These are phyloP conservation scores for Trichoderma aggressivum DNA, from an alignment of 2,329 filamentous ascomycete genomes.

Conservation along the genomic window DNA sequence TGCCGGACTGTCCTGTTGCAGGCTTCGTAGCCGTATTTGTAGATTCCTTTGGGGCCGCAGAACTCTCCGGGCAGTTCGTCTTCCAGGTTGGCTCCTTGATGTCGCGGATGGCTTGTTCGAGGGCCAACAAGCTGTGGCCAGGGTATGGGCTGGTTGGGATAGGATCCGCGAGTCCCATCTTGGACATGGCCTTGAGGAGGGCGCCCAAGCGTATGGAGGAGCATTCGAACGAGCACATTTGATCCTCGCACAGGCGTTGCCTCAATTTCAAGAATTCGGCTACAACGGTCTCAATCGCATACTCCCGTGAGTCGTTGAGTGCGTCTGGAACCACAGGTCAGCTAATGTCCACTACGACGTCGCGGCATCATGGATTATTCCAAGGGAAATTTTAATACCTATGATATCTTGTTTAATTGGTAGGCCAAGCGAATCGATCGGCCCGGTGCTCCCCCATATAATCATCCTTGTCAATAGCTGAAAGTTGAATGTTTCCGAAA, in stretches of 20 bases:
- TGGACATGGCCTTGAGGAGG: not conserved
- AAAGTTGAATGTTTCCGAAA: not conserved
- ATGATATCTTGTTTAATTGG: not conserved
- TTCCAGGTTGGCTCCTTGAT: not conserved
- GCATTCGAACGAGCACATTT: not conserved
- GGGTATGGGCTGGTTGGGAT: not conserved
- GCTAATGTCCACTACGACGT: not conserved
- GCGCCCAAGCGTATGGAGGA: not conserved
- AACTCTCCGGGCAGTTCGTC: not conserved
- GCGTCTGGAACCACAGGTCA: not conserved
- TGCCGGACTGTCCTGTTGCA: not conserved
- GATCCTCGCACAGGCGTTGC: not conserved
- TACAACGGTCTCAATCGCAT: not conserved
- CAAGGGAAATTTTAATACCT: too few species aligned
- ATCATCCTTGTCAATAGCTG: not conserved
- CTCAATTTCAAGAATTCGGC: not conserved
- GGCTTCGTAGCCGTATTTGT: not conserved
- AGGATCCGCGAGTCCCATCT: not conserved
- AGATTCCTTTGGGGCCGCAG: not conserved
- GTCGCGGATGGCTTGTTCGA: not conserved
- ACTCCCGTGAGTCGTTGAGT: not conserved
- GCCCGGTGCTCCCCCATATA: not conserved
- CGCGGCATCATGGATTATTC: fast-evolving
- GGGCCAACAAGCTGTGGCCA: not conserved
- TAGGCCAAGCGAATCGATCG: not conserved